phyloP scores from a whole-genome alignment of 805 yeast species.

The Spathaspora gorwiae region DNA sequence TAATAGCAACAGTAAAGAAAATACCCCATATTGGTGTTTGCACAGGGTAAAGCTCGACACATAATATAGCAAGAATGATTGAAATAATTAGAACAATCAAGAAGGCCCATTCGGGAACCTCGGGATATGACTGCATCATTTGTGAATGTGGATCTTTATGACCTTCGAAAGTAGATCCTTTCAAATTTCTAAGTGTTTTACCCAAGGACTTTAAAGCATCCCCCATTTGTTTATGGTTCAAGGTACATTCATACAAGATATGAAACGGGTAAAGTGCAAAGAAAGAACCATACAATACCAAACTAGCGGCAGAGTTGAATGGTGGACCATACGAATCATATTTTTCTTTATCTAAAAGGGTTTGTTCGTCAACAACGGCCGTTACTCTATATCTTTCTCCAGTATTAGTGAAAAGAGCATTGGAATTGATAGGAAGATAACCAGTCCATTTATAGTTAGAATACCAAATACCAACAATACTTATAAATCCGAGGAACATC shows the following conservation, averaged over 20 bases:
- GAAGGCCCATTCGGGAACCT: conserved; percentile 35
- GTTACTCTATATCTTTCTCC: conserved; percentile 43
- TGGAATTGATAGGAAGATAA: conserved; percentile 37
- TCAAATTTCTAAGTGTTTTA: conserved; percentile 9
- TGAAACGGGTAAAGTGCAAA: conserved; percentile 25
- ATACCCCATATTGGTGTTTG: conserved; percentile 60
- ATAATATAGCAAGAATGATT: conserved; percentile 25
- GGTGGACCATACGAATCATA: conserved; percentile 25
- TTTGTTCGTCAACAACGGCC: conserved; percentile 33
- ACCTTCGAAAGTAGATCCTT: conserved; percentile 9
- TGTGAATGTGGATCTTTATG: conserved; percentile 24
- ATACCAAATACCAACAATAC: conserved; percentile 17
- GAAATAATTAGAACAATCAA: conserved; percentile 20
- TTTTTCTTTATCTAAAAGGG: conserved; percentile 20
- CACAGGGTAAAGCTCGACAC: conserved; percentile 29
- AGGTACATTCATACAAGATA: conserved; percentile 10
- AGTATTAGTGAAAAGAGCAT: conserved; percentile 43
- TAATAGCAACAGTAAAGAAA: conserved; percentile 48
- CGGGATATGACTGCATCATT: conserved; percentile 29
- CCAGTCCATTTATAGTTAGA: conserved; percentile 21
- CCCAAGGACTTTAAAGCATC: conserved; percentile 8
- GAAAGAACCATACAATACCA: conserved; percentile 23
- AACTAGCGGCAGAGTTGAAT: conserved; percentile 24
- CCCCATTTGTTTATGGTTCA: conserved; percentile 10
- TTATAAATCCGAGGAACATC: conserved; percentile 12